Evolutionary conservation across 225 moss, liverwort and hornwort species (phyloP), one percentile per base, ranked within the genome.

Genomic region (Pseudoscleropodium purum): DNA sequence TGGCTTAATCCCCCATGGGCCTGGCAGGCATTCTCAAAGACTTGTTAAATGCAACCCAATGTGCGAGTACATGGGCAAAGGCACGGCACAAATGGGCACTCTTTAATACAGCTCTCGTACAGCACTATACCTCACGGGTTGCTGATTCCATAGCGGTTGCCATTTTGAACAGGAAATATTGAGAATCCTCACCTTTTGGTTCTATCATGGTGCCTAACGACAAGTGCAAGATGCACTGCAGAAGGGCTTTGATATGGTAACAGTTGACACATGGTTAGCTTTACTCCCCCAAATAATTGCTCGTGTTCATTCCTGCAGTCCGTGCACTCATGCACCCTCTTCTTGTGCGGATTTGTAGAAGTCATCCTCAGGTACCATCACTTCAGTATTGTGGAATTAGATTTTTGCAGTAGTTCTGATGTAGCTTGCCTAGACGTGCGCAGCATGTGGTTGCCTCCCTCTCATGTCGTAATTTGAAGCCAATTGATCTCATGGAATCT

Each of bases 41-140:
- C 29, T 94, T 96, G 52, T 80, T 47, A 74, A 92, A 80, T 90
- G 97, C 98, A 88, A 97, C 97, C 9, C 91, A 94, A 70, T 89
- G 93, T 81, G 96, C 98, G 27, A 92, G 84, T 89, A 93, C 90
- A 52, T 99, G 97, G 97, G 96, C 98, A 16, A 99, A 97, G 90
- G 97, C 97, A 82, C 96, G 96, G 97, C 98, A 97, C 84, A 97
- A 96, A 84, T 99, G 97, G 97, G 94, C 98, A 74, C 95, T 96
- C 62, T 99, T 99, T 56, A 99, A 96, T 87, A 96, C 98, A 47
- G 95, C 94, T 68, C 96, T 97, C 31, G 94, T 97, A 85, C 90
- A 90, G 62, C 95, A 94, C 83, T 96, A 94, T 51, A 94, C 93
- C 39, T 76, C 91, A 45, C 89, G 90, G 94, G 87, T 87, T 87